Percentiles rank a stretch among this genome's conserved stretches.
phyloP scores from a whole-genome alignment of 345 rosid species.

The Tarenaya hassleriana region DNA sequence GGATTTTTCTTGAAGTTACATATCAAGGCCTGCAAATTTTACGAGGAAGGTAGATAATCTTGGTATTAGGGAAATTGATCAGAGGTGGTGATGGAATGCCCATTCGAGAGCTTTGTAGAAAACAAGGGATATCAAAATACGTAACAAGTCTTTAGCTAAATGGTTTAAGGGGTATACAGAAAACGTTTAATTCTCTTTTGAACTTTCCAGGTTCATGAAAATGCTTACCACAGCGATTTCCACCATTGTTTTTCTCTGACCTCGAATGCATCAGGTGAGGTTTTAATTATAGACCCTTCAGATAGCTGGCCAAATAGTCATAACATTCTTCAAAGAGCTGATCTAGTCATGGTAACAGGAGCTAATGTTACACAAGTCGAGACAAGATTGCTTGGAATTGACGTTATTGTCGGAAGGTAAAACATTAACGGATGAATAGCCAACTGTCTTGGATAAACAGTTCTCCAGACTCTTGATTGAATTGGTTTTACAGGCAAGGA shows the following conservation, averaged over 20 bases:
- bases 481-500: constrained; percentile 53
- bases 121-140: too few species aligned
- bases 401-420: constrained; percentile 72
- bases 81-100: too few species aligned
- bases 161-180: background rate
- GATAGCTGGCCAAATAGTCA: background rate
- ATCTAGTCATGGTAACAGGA: constrained; percentile 13
- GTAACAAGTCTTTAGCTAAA: too few species aligned
- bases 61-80: too few species aligned
- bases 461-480: constrained; percentile 11
- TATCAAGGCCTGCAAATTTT: too few species aligned
- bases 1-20: constrained; percentile 4
- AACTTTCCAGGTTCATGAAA: constrained; percentile 78
- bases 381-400: constrained; percentile 72
- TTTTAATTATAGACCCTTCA: constrained; percentile 7
- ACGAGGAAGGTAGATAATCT: too few species aligned
- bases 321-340: constrained; percentile 8
- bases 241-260: constrained; percentile 90
- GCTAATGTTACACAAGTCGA: constrained; percentile 45
- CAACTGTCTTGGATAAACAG: constrained; percentile 3
- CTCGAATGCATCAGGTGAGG: constrained; percentile 68
- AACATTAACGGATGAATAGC: constrained; percentile 15
- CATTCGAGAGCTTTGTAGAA: too few species aligned
- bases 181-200: background rate
- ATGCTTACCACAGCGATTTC: constrained; percentile 81